phyloP scores from a whole-genome alignment of 1,284 basidiomycete genomes.

The Athelia psychrophila region DNA sequence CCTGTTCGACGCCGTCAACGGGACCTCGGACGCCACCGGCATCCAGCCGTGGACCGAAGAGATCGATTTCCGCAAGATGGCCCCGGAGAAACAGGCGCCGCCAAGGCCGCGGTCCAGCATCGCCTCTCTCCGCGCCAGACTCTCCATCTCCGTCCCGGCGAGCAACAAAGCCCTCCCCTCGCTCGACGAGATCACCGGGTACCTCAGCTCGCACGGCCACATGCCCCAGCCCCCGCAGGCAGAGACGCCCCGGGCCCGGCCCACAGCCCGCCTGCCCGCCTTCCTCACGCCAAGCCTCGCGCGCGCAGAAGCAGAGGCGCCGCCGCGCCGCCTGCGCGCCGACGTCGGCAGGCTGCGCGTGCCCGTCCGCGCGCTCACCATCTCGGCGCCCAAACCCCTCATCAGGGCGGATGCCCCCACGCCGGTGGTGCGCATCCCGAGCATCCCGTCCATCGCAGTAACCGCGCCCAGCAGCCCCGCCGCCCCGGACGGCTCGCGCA shows the following conservation, averaged over 20 bases:
- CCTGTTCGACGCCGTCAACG: conserved; percentile 49
- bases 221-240: conserved; percentile 7
- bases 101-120: conserved; percentile 10
- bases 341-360: conserved; percentile 49
- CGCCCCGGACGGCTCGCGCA: conserved; percentile 45
- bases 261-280: conserved; percentile 37
- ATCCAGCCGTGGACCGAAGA: conserved; percentile 57
- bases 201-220: conserved; percentile 40
- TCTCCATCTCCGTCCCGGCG: background rate
- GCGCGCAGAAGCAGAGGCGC: conserved; percentile 5
- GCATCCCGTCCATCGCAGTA: conserved; percentile 44
- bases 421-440: conserved; percentile 32
- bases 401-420: conserved; percentile 15
- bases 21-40: conserved; percentile 18
- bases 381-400: conserved; percentile 19
- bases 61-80: conserved; percentile 55
- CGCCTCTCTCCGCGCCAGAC: conserved; percentile 11
- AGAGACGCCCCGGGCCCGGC: conserved; percentile 4
- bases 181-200: conserved; percentile 72
- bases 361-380: conserved; percentile 27
- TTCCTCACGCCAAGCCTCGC: conserved; percentile 33
- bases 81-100: conserved; percentile 15
- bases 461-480: conserved; percentile 45
- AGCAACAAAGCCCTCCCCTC: conserved; percentile 50
- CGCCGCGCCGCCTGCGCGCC: conserved; percentile 32